Conservation (phyloP, 306 rosid genomes). For the Oemleria cerasiformis region DNA sequence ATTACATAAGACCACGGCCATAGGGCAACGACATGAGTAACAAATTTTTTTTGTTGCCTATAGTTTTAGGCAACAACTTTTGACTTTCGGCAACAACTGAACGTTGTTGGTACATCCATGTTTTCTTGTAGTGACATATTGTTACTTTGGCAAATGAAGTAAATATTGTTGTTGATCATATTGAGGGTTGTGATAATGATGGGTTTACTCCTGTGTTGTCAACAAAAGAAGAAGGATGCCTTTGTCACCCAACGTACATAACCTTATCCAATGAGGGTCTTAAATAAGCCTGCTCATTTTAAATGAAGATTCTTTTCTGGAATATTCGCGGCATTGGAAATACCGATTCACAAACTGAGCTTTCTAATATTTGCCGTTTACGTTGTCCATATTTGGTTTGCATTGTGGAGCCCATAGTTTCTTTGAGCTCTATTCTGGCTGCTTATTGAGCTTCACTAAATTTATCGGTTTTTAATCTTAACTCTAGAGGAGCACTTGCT, state of each 20-base stretch:
- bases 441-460: neutral
- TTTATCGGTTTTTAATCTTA: neutral
- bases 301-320: too few species aligned
- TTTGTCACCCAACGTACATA: neutral
- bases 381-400: neutral
- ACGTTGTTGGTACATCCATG: too few species aligned
- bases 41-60: too few species aligned
- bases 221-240: neutral
- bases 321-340: neutral
- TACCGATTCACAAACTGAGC: rapidly evolving
- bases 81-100: too few species aligned
- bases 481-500: too few species aligned
- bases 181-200: neutral
- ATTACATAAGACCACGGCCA: too few species aligned
- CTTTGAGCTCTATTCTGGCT: too few species aligned
- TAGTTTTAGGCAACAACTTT: too few species aligned
- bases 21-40: too few species aligned
- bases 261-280: neutral
- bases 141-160: neutral
- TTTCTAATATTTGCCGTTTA: neutral
- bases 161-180: neutral
- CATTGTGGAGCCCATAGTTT: too few species aligned
- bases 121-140: too few species aligned
- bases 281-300: neutral
- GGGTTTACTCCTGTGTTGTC: neutral